These are phyloP conservation scores for Macrolepiota fuliginosa DNA, from an alignment of 768 basidiomycete genomes.

Conservation along the genomic window DNA sequence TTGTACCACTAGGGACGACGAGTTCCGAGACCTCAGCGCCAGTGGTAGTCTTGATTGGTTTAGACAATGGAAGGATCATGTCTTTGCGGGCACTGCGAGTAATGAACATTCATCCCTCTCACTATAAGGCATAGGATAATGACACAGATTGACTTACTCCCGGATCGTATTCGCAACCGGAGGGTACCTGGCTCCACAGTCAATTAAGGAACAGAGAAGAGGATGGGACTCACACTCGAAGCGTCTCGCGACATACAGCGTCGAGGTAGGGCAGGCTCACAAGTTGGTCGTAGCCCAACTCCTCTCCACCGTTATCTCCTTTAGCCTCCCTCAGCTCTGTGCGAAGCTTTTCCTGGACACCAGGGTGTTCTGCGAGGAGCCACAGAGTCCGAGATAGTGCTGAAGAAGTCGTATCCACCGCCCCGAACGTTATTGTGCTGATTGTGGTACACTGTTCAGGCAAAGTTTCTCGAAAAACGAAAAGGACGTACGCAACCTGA, in stretches of 20 bases:
- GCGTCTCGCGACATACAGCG: constrained; percentile 37
- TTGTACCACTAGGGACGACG: constrained; percentile 38
- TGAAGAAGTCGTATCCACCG: constrained; percentile 41
- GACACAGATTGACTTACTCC: constrained; percentile 17
- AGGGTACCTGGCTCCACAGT: constrained; percentile 17
- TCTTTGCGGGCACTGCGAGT: constrained; percentile 16
- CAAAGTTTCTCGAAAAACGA: background rate
- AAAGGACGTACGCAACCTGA: constrained; percentile 21
- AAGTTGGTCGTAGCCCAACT: constrained; percentile 35
- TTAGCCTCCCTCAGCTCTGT: constrained; percentile 30
- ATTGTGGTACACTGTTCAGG: background rate
- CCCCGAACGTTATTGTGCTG: constrained; percentile 38
- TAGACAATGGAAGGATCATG: constrained; percentile 39
- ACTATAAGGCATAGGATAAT: background rate
- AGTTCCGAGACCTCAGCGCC: constrained; percentile 35
- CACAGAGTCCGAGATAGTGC: constrained; percentile 32
- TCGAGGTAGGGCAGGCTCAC: constrained; percentile 36
- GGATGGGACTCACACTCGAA: constrained; percentile 30
- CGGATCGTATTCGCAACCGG: constrained; percentile 20
- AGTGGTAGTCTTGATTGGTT: constrained; percentile 34
- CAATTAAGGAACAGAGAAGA: background rate
- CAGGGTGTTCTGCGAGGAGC: constrained; percentile 29
- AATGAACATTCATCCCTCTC: background rate
- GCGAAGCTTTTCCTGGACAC: constrained; percentile 38
- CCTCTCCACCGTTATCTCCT: constrained; percentile 17